A percentile compares a stretch with the other conserved stretches of the same genome.
Conservation (phyloP, 768 basidiomycete genomes). For the Lactarius sp. region DNA sequence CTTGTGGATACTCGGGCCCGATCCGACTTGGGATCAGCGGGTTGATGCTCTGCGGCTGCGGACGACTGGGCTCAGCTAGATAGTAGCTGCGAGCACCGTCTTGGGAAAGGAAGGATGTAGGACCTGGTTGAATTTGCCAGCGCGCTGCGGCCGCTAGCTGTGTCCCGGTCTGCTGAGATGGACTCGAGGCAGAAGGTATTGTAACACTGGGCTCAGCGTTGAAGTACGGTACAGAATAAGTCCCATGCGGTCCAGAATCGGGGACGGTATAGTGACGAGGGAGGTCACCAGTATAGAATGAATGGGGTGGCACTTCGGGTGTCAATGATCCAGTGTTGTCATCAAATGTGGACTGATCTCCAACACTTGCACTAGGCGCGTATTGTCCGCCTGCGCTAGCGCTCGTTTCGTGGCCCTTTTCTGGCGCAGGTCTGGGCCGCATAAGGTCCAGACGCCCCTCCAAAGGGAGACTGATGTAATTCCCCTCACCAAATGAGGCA, state of each 20-base stretch:
- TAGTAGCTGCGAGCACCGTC: slow-evolving; percentile 21
- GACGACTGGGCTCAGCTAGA: not conserved
- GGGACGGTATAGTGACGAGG: not conserved
- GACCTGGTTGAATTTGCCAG: slow-evolving; percentile 13
- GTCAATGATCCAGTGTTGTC: slow-evolving; percentile 8
- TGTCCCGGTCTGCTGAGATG: slow-evolving; percentile 14
- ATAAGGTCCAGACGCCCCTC: slow-evolving; percentile 88
- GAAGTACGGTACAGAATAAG: not conserved
- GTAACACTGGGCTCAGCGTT: not conserved
- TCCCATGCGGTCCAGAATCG: not conserved
- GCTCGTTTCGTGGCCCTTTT: slow-evolving; percentile 11
- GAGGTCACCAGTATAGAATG: not conserved
- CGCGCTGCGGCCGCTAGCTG: slow-evolving; percentile 14
- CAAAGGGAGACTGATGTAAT: slow-evolving; percentile 77
- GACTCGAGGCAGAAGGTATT: not conserved
- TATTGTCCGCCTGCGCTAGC: not conserved
- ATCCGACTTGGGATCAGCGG: not conserved
- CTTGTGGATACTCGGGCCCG: slow-evolving; percentile 15
- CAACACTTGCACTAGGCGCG: not conserved
- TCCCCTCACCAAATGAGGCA: slow-evolving; percentile 47
- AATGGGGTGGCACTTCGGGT: not conserved
- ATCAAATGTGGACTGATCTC: not conserved
- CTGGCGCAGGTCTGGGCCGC: slow-evolving; percentile 41
- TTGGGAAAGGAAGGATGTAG: slow-evolving; percentile 27
- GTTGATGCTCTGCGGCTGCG: not conserved